Evolutionary conservation across 768 basidiomycete genomes (phyloP), one percentile per base, ranked within the genome.

Genomic region (Leccinum truebloodii): DNA sequence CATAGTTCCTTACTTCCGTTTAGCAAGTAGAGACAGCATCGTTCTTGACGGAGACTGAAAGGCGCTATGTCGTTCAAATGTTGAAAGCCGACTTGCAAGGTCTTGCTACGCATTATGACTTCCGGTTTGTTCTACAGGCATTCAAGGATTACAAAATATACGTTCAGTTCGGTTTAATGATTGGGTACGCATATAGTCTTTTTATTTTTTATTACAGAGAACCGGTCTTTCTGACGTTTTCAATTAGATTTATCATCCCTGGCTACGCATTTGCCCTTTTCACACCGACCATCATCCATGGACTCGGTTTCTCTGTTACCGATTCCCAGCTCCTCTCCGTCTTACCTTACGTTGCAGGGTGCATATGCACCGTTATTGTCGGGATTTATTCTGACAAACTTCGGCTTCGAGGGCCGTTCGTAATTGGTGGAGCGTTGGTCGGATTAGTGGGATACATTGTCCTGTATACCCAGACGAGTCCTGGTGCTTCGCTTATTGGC

Each of bases 271-370:
- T 81, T 73, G 74, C 79, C 39, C 72, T 83, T 16, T 83, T 82
- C 66, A 75, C 76, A 5, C 81, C 82, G 1, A 80, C 80, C 5
- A 81, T 82, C 58, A 77, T 83, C 37, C 67, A 74, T n/a, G 70
- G 79, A 53, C 76, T 83, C 7, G 82, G 85, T 5, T 86, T 73
- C 71, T 74, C 78, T 18, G 78, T 81, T 30, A 73, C 80, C 73
- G 65, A 76, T 30, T 81, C 83, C 5, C 78, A 85, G 58, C 63
- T 78, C 9, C 69, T 85, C 24, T 78, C 79, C 3, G 74, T 80
- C 34, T 79, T 81, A 7, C 81, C 82, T 8, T 85, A 77, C 34
- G 71, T 75, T 26, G 76, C 72, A 20, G 81, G 75, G 3, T 81
- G 80, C 52, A 56, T 80, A 28, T 65, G 64, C 4, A 80, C 79